Conservation (phyloP, 768 basidiomycete species). For the Cyclocybe aegerita region DNA sequence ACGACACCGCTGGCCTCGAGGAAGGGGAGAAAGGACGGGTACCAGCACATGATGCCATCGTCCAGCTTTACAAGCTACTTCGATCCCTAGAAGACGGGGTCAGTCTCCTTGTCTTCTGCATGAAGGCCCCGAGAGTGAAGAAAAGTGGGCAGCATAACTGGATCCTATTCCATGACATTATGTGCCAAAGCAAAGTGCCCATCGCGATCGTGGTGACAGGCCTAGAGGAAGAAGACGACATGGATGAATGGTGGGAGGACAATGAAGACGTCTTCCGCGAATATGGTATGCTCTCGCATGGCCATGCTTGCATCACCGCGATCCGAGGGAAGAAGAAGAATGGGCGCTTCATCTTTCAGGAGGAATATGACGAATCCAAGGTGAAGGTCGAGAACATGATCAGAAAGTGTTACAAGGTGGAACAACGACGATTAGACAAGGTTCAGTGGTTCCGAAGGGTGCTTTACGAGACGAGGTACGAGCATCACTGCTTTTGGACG, state of each 20-base stretch:
- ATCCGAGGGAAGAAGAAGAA: conserved; percentile 2
- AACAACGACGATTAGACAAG: background rate
- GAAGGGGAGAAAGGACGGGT: no score
- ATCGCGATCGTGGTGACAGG: conserved; percentile 11
- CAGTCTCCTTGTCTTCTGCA: conserved; percentile 33
- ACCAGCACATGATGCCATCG: no score
- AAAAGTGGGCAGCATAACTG: conserved; percentile 20
- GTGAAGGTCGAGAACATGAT: no score
- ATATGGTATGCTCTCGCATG: conserved; percentile 25
- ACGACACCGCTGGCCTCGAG: no score
- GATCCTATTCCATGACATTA: conserved; percentile 1
- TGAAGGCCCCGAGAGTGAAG: conserved; percentile 31
- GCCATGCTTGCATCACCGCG: conserved; percentile 38
- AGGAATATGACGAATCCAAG: no score
- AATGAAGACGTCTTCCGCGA: conserved; percentile 24
- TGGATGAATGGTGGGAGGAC: conserved; percentile 32
- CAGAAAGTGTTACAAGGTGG: no score
- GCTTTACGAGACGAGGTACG: no score
- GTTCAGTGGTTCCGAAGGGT: background rate
- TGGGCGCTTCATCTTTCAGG: no score
- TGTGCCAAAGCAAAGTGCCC: conserved; percentile 6
- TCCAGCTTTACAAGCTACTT: no score
- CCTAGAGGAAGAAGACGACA: conserved; percentile 17
- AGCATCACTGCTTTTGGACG: no score
- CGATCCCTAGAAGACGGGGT: background rate